Evolutionary conservation across 2,329 filamentous ascomycete genomes (phyloP), one percentile per base, ranked within the genome.

Genomic region (Hirsutella thompsonii): DNA sequence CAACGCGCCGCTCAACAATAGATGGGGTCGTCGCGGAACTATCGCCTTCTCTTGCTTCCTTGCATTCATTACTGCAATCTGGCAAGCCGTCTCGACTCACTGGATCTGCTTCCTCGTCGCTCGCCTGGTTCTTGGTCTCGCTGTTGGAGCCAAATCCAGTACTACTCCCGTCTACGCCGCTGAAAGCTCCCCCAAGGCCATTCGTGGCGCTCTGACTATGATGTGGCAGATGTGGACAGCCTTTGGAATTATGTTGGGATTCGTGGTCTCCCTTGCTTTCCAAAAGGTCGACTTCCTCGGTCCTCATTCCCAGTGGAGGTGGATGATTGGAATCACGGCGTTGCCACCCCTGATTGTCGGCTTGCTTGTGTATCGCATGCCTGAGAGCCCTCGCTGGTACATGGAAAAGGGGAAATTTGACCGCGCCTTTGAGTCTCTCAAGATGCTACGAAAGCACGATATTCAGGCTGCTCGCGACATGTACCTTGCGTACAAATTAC

Each of bases 201-300:
- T 86, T 40, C 73, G 81, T 47, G 81, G 82, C 47, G 82, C 79
- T 10, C 66, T 90, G 9, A 82, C 87, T 46, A 89, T 90, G 83
- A 79, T 78, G 50, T 89, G 83, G 83, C 69, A 59, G 44, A 49
- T 49, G 47, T 48, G 47, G 47, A 49, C 42, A 8, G 44, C 43
- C n/a, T 49, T 49, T 34, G 44, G 65, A 19, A 66, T 67, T 45
- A 59, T 63, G 48, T 50, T 69, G 4, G 74, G 74, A 10, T 63
- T 67, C 21, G 44, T 60, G 9, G 56, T 57, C 1, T 59, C 55
- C 0, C 55, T 61, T 1, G 58, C 55, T 0, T 61, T 61, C 26
- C 36, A 50, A 19, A 42, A 56, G 0, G 45, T 47, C 0, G 54
- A 53, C 5, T 49, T 59, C 16, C 49, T 78, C 0, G 57, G 56